Evolutionary conservation across 192 early-diverging fungal genomes (phyloP).

Genomic region (Podochytrium sp.): DNA sequence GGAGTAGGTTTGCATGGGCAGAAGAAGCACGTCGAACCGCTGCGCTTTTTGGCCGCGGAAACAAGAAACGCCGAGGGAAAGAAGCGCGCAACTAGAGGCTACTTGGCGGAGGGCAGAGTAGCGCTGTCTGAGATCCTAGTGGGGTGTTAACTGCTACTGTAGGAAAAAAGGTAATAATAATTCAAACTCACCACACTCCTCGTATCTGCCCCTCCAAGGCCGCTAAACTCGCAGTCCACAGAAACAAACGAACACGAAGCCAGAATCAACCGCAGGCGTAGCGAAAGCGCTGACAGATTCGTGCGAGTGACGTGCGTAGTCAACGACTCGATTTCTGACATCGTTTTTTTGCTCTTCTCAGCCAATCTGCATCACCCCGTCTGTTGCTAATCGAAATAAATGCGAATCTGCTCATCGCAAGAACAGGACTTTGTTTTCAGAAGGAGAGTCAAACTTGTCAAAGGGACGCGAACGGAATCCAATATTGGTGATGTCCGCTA

Average conservation of each 20-base stretch:
- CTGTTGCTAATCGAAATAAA: too few species aligned
- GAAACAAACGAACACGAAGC: slow-evolving; percentile 72
- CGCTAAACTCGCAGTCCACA: slow-evolving; percentile 92
- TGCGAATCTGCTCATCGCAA: too few species aligned
- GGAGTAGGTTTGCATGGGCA: slow-evolving; percentile 61
- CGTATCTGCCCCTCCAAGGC: slow-evolving; percentile 59
- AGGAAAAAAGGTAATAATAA: too few species aligned
- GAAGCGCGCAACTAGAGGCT: slow-evolving; percentile 75
- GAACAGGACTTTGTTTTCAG: too few species aligned
- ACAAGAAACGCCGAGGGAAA: slow-evolving; percentile 81
- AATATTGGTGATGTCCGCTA: too few species aligned
- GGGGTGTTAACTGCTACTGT: too few species aligned
- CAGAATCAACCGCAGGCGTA: slow-evolving; percentile 36
- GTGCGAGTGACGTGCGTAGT: slow-evolving; percentile 39
- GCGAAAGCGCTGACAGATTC: slow-evolving; percentile 32
- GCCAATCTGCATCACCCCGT: background rate
- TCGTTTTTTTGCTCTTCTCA: background rate
- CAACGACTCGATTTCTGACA: background rate
- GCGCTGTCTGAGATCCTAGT: slow-evolving; percentile 60
- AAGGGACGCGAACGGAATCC: too few species aligned
- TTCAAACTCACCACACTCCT: background rate
- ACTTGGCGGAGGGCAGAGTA: slow-evolving; percentile 77
- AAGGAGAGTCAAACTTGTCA: too few species aligned
- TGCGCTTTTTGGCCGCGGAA: slow-evolving; percentile 62
- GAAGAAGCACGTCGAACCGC: slow-evolving; percentile 68